These are phyloP conservation scores for Phytophthora tubulina DNA, from an alignment of 352 stramenopile genomes.

Conservation along the genomic window DNA sequence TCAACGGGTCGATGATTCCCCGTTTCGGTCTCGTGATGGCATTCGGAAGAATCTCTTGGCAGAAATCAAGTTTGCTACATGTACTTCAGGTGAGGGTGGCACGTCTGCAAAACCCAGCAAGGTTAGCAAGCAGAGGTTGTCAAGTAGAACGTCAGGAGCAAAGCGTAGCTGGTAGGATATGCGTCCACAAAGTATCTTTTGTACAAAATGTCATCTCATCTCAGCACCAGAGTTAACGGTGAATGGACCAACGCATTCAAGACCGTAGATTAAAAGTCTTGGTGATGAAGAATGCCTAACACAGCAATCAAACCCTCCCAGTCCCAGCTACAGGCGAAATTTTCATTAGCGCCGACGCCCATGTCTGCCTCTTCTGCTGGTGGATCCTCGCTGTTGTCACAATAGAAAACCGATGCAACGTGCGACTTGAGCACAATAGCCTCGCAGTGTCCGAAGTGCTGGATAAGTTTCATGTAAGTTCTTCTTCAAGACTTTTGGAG, in stretches of 20 bases:
- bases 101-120: slow-evolving; percentile 18
- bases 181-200: not conserved
- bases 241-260: not conserved
- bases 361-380: slow-evolving; percentile 13
- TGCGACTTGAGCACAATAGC: too few species aligned
- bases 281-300: not conserved
- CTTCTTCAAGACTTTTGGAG: not conserved
- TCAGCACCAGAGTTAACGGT: not conserved
- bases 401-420: too few species aligned
- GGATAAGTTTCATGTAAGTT: not conserved
- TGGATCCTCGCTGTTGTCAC: too few species aligned
- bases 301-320: not conserved
- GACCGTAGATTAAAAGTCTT: not conserved
- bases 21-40: slow-evolving; percentile 63
- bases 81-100: not conserved
- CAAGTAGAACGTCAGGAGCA: slow-evolving; percentile 29
- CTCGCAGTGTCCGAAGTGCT: too few species aligned
- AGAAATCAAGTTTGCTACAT: slow-evolving; percentile 47
- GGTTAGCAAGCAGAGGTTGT: slow-evolving; percentile 18
- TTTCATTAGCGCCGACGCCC: slow-evolving; percentile 20
- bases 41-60: slow-evolving; percentile 61
- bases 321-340: not conserved
- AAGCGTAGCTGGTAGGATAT: slow-evolving; percentile 9
- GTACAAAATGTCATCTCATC: not conserved
- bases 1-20: slow-evolving; percentile 46